Evolutionary conservation across 352 stramenopile genomes (phyloP), one percentile per base, ranked within the genome.

Genomic region (Phytophthora rubi): DNA sequence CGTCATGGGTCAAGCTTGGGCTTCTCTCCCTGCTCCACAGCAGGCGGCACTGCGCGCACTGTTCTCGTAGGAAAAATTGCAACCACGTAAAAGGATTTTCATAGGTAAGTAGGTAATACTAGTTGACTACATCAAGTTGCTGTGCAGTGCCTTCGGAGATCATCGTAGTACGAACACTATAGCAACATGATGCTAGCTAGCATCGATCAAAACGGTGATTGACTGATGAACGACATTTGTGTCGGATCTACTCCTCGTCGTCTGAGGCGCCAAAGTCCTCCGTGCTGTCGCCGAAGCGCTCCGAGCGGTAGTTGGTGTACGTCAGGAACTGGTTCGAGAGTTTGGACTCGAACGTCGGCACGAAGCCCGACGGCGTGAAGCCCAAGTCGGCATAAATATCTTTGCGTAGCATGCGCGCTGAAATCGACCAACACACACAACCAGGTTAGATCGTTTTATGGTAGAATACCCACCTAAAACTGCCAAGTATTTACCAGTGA

Each of bases 21-120:
- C 75, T 8, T 68, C 68, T n/a, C 69, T 94, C 21, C 74, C 73
- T 9, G 59, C 60, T 2, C 44, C 79, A 32, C 87, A 93, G 53
- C 83, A 93, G 57, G 71, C 77, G 15, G 84, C 82, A 26, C 59
- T 94, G 57, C 85, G 92, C 52, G 72, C 81, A 16, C 83, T 94
- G 3, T 93, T 93, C 59, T 75, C 71, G 60, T 91, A 70, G 32
- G 26, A 9, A 3, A 21, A 48, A 26, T 39, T 39, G 33, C 33
- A 23, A n/a, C 15, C 37, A 52, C 3, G 33, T 9, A 39, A 12
- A 58, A 56, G 45, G 54, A 53, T 54, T 59, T 58, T 65, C 33
- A 62, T 35, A 53, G 57, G 12, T 59, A 61, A 32, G 16, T 47
- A 53, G 35, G 57, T 68, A 73, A 59, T 68, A 68, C 53, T 68